phyloP scores from a whole-genome alignment of 805 yeast genomes.

The Schwanniomyces vanrijiae region DNA sequence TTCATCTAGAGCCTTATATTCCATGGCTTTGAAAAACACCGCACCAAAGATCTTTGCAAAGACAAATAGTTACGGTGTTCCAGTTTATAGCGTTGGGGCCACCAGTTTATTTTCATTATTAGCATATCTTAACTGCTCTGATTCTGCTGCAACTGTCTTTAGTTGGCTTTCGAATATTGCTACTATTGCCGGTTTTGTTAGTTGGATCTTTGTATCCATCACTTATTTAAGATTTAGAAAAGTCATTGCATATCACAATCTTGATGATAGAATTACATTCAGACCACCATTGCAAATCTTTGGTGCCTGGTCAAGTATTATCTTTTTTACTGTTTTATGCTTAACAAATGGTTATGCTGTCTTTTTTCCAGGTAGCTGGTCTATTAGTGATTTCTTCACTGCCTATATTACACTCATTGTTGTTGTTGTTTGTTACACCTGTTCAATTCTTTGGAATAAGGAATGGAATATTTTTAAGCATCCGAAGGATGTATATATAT shows the following conservation, averaged over 20 bases:
- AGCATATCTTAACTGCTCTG: slow-evolving; percentile 41
- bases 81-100: slow-evolving; percentile 20
- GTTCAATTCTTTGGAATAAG: slow-evolving; percentile 50
- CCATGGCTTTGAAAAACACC: slow-evolving; percentile 17
- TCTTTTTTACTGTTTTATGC: slow-evolving; percentile 45
- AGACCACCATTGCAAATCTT: slow-evolving; percentile 49
- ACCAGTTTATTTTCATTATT: slow-evolving; percentile 19
- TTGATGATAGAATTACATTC: slow-evolving; percentile 53
- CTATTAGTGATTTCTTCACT: slow-evolving; percentile 62
- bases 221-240: slow-evolving; percentile 63
- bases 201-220: slow-evolving; percentile 55
- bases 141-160: slow-evolving; percentile 60
- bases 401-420: slow-evolving; percentile 69
- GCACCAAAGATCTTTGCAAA: slow-evolving; percentile 19
- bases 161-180: slow-evolving; percentile 72
- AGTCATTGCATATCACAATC: slow-evolving; percentile 49
- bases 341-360: slow-evolving; percentile 70
- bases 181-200: slow-evolving; percentile 67
- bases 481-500: slow-evolving; percentile 5
- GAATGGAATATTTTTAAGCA: slow-evolving; percentile 3
- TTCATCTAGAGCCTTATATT: slow-evolving; percentile 27
- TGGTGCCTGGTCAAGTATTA: slow-evolving; percentile 49
- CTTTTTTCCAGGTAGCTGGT: slow-evolving; percentile 68
- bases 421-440: slow-evolving; percentile 51
- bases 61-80: slow-evolving; percentile 15